Base-by-base conservation (phyloP, 2,329 filamentous ascomycete genomes). In the Trichoderma koningiopsis region DNA sequence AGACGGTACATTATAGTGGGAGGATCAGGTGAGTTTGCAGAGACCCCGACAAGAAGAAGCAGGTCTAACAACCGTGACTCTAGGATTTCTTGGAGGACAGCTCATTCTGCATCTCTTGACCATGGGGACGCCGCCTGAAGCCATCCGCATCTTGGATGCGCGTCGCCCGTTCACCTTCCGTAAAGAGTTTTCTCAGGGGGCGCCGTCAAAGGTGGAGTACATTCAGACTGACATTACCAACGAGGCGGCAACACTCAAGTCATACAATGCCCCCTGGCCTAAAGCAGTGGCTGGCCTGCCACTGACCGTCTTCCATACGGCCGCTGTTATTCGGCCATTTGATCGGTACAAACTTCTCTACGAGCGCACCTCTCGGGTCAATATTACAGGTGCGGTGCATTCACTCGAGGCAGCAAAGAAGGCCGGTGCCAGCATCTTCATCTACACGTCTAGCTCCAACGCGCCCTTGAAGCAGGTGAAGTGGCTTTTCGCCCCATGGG, bases 221-320 rank as follows among this genome's bases (percentile, higher is more conserved):
- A 77, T 81, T 53, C 77, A 82, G 71, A 81, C 84, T 27, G 83
- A 89, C 73, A 85, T 88, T 72, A 81, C 83, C 3, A 84, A 85
- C 22, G 74, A 77, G 24, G 71, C 76, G 4, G 81, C 81, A 2
- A 83, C 85, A 0, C 70, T 76, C 7, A 78, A 77, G 0, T 85
- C 85, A 19, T 87, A 88, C 68, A 74, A 77, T 6, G 76, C 78
- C 27, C 78, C 82, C 5, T 88, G 87, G 86, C 77, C 81, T 2
- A 60, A 75, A 2, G 74, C 75, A 1, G 78, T 82, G 5, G 78
- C 81, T 5, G 58, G 75, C 5, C 78, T 83, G 4, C 85, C 86
- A 1, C 76, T 88, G 29, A 87, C 86, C 0, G 86, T 88, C 16
- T 87, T 86, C 73, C 86, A 88, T 77, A 87, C 83, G 0, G 86